Conservation (phyloP, 352 stramenopile genomes). For the Saprolegnia diclina region DNA sequence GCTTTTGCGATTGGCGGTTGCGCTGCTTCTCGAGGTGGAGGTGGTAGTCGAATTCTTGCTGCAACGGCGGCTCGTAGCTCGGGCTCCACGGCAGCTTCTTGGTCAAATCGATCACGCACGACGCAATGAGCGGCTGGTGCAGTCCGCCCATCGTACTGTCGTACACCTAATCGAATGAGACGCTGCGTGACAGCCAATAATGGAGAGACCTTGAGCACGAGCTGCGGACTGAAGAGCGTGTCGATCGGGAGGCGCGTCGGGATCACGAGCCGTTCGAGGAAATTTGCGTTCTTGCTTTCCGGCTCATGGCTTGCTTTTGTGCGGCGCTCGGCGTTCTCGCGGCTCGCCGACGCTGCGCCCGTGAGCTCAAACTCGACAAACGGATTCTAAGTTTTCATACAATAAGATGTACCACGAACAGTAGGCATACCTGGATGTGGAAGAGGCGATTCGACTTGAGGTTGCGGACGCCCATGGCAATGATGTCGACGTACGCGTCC, state of each 20-base stretch:
- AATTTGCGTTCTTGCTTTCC: constrained; percentile 63
- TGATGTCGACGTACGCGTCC: constrained; percentile 55
- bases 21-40: constrained; percentile 22
- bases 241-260: constrained; percentile 52
- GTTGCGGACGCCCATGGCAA: constrained; percentile 57
- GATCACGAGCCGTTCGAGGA: constrained; percentile 54
- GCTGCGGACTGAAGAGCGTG: constrained; percentile 50
- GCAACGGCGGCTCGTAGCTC: constrained; percentile 38
- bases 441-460: constrained; percentile 52
- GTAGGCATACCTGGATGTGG: constrained; percentile 34
- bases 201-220: constrained; percentile 50
- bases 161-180: constrained; percentile 25
- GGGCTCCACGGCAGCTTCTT: constrained; percentile 65
- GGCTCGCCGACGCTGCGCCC: constrained; percentile 45
- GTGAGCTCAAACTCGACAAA: constrained; percentile 66
- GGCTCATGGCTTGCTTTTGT: constrained; percentile 38
- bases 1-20: neutral
- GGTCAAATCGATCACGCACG: constrained; percentile 49
- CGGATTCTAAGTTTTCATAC: constrained; percentile 32
- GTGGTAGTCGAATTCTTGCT: constrained; percentile 38
- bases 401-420: neutral
- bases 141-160: constrained; percentile 42
- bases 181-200: neutral
- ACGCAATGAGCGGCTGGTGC: constrained; percentile 46
- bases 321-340: constrained; percentile 35